Evolutionary conservation across 2,329 filamentous ascomycete species (phyloP), one percentile per base, ranked within the genome.

Genomic region (Colletotrichum tanaceti): DNA sequence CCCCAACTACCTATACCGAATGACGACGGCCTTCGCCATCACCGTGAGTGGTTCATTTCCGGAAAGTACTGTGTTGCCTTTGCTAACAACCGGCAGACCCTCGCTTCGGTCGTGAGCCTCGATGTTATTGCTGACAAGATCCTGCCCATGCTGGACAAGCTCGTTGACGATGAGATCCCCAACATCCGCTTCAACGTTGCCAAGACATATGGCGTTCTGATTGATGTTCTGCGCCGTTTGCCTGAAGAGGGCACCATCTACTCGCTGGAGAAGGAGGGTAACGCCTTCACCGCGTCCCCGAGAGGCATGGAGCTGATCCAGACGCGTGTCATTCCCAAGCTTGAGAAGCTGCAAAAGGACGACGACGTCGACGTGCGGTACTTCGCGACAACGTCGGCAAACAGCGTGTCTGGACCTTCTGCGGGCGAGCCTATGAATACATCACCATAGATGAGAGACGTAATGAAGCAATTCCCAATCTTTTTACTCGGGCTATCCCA

Each of bases 111-210:
- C 62, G 93, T 99, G 75, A 97, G 92, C 78, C 88, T 98, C 74
- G 93, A 94, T 68, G 95, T 98, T 69, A 97, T 99, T 79, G 91
- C 93, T 77, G 91, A 92, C 77, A 96, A 93, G 41, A 97, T 99
- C 73, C 88, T 99, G 24, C 96, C 96, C 46, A 98, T 99, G 86
- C 89, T 99, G 78, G 93, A 97, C 81, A 93, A 95, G 83, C 91
- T 99, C 63, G 93, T 97, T 60, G 88, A 89, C 53, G 96, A 99
- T 77, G 94, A 97, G 52, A 99, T 99, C 71, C 96, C 96, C 73
- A 99, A 99, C 83, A 99, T 99, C 78, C 93, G 96, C 59, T 99
- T 99, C 88, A 99, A 99, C 80, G 96, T 99, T 55, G 96, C 96
- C 74, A 99, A 99, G 85, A 98, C 96, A 54, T 99, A 98, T 78